Evolutionary conservation across 805 yeast genomes (phyloP), one percentile per base, ranked within the genome.

Genomic region (Helenozyma baotianmanensis): DNA sequence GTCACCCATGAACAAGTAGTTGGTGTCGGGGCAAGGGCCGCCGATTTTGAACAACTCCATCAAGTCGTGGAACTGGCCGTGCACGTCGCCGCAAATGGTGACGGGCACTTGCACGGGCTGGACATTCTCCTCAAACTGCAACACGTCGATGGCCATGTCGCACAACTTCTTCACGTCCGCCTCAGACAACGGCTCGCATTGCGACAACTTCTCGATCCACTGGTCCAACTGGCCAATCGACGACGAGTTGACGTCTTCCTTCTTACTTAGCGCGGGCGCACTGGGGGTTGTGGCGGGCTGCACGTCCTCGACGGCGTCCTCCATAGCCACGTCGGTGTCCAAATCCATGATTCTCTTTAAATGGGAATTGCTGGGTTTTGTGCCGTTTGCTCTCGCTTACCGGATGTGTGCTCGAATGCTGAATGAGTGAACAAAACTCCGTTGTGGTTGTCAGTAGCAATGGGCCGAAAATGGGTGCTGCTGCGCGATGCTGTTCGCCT

Each of bases 41-140:
- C 96, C 96, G 51, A 88, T 88, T 52, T 86, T 85, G 62, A 88
- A 89, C 38, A 88, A 68, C 60, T 88, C 96, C 80, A 87, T 83
- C 57, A 88, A 69, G 66, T 88, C 97, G 57, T 89, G 96, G 58
- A 88, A 89, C 60, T 88, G 97, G 25, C 97, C 97, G 56, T 88
- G 97, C 34, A 88, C 90, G 61, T 88, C 97, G 47, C 97, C 97
- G 68, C 97, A 90, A 45, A 89, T 88, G 13, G 97, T 90, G 22
- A 92, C 97, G 4, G 98, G 98, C 7, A 88, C 90, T 42, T 77
- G 78, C 29, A 90, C 96, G 1, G 96, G 96, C 64, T 90, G 96
- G 31, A 90, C 96, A 56, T 92, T 90, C 49, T 85, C 89, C 65
- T 89, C 97, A 48, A 79, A 81, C 58, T 86, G 94, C 50, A 89